Conservation (phyloP, 1,284 basidiomycete genomes). For the Sanghuangporus weigelae region DNA sequence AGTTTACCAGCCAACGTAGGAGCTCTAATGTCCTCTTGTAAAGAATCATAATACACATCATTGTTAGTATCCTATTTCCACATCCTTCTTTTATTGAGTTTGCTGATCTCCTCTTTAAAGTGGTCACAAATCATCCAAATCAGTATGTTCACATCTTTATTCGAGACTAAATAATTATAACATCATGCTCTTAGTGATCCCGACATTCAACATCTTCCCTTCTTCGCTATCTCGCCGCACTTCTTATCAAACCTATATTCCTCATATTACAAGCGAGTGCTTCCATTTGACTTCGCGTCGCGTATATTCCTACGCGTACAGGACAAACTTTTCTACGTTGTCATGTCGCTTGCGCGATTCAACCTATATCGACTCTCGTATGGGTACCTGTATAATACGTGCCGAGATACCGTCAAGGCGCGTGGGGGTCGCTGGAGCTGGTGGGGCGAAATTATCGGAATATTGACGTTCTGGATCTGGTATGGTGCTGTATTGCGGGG, state of each 20-base stretch:
- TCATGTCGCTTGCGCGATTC: slow-evolving; percentile 91
- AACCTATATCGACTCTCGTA: slow-evolving; percentile 94
- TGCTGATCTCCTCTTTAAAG: slow-evolving; percentile 33
- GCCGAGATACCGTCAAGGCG: slow-evolving; percentile 47
- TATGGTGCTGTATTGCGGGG: slow-evolving; percentile 58
- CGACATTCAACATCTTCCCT: slow-evolving; percentile 94
- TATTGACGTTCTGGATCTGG: slow-evolving; percentile 80
- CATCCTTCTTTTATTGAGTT: slow-evolving; percentile 18
- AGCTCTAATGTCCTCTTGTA: slow-evolving; percentile 9
- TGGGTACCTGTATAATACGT: slow-evolving; percentile 61
- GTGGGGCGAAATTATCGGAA: slow-evolving; percentile 62
- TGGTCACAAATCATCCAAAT: slow-evolving; percentile 95
- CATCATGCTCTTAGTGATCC: slow-evolving; percentile 74
- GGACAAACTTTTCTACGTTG: slow-evolving; percentile 90
- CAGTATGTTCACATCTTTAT: slow-evolving; percentile 52
- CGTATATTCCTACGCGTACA: slow-evolving; percentile 72
- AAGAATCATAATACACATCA: slow-evolving; percentile 98
- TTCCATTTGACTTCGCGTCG: slow-evolving; percentile 75
- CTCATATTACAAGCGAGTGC: slow-evolving; percentile 89
- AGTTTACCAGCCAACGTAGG: slow-evolving; percentile 14
- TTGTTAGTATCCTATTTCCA: slow-evolving; percentile 41
- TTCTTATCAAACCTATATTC: slow-evolving; percentile 89
- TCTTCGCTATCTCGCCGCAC: slow-evolving; percentile 88
- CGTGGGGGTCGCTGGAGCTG: slow-evolving; percentile 67
- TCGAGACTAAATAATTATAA: slow-evolving; percentile 8